Base-by-base conservation (phyloP, 106 monocot species). In the Posidonia australis region DNA sequence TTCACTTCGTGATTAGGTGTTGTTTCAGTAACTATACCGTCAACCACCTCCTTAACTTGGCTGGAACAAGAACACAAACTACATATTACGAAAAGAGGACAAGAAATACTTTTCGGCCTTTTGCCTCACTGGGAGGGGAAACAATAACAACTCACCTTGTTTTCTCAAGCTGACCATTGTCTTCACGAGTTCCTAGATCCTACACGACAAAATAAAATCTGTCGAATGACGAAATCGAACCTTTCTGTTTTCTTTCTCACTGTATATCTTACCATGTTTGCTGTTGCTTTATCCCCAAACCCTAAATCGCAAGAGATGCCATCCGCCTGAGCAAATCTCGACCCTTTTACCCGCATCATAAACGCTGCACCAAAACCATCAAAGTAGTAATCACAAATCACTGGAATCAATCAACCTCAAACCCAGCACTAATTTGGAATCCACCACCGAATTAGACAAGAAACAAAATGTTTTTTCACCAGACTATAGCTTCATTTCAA, bases 291-390 rank as follows among this genome's bases (percentile, higher is more conserved):
- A 58, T 77, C 71, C 19, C 46, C 69, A 25, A 60, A 27, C 24
- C 71, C 59, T n/a, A 72, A 61, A 24, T 77, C 61, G 51, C 66
- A 60, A 32, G 30, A 67, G 49, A 67, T 11, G 28, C 43, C 46
- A 20, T 71, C 71, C 14, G 1, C 13, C 29, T 66, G 45, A 60
- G 59, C 49, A 5, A 65, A 71, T 62, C 71, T 66, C 11, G 57
- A 25, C 47, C 51, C 71, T 45, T 71, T 77, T 10, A 77, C 54
- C 27, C 44, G 28, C 29, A 57, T 49, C 44, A 62, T 52, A 58
- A 77, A 77, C 20, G 77, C 77, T 77, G 44, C 51, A n/a, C 9
- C 28, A 36, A 20, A 48, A 56, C 16, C 45, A 51, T 9, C 19
- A 51, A 41, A 26, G 20, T 13, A 36, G 7, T 44, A 3, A 46